Percentiles rank a stretch among this genome's conserved stretches.
These are phyloP conservation scores for Magnusiomyces ingens DNA, from an alignment of 1,139 yeast species.

Conservation along the genomic window DNA sequence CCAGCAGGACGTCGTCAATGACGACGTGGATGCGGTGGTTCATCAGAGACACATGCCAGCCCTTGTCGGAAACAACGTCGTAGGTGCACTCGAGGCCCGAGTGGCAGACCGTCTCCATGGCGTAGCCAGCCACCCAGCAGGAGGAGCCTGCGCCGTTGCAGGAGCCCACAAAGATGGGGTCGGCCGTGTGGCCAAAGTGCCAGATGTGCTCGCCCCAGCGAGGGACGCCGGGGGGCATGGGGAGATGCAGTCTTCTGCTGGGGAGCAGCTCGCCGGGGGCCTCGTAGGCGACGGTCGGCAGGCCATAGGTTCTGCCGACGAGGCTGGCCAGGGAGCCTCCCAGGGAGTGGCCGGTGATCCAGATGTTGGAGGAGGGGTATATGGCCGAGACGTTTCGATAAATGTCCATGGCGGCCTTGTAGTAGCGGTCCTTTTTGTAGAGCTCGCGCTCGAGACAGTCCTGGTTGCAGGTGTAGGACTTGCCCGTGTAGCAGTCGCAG, in stretches of 20 bases:
- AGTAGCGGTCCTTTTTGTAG: slow-evolving; percentile 69
- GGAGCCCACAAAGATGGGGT: slow-evolving; percentile 94
- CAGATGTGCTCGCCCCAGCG: slow-evolving; percentile 73
- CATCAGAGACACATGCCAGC: slow-evolving; percentile 84
- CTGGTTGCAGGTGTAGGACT: slow-evolving; percentile 83
- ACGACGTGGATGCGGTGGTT: slow-evolving; percentile 91
- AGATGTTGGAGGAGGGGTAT: slow-evolving; percentile 66
- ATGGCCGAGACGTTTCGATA: slow-evolving; percentile 61
- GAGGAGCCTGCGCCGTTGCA: slow-evolving; percentile 92
- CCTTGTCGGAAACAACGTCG: slow-evolving; percentile 81
- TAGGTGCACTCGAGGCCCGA: slow-evolving; percentile 84
- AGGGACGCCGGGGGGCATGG: slow-evolving; percentile 89
- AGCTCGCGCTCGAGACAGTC: slow-evolving; percentile 76
- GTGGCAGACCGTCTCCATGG: slow-evolving; percentile 96
- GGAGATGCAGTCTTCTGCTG: slow-evolving; percentile 74
- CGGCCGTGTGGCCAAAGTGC: slow-evolving; percentile 97
- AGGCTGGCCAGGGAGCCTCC: slow-evolving; percentile 86
- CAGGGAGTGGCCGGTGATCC: slow-evolving; percentile 94
- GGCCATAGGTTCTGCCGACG: slow-evolving; percentile 81
- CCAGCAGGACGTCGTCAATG: slow-evolving; percentile 68
- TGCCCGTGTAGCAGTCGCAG: slow-evolving; percentile 80
- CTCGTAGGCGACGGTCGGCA: slow-evolving; percentile 85
- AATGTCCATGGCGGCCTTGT: slow-evolving; percentile 70
- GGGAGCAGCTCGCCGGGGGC: slow-evolving; percentile 93
- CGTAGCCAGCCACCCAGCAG: slow-evolving; percentile 91